Base-by-base conservation (phyloP, 1,284 basidiomycete genomes). In the Apiotrichum siamense region DNA sequence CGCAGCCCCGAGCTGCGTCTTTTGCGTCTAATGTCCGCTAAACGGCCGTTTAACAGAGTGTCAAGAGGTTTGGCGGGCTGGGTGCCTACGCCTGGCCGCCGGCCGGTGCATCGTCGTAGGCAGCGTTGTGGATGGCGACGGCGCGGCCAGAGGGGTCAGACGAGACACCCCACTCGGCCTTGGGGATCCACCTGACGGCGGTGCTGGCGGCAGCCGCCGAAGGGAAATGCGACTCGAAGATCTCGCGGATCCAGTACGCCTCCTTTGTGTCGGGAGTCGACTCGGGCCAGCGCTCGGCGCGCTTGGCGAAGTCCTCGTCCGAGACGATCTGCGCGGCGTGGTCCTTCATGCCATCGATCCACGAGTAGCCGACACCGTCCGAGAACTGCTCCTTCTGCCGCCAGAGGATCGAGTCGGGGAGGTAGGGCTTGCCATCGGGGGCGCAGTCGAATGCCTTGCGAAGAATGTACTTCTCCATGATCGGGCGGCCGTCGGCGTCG, bases 331-430 rank as follows among this genome's bases (percentile, higher is more conserved):
- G 63, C 36, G 80, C 85, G 7, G 96, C 87, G 65, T 97, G 83
- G 48, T 86, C 86, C 77, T 98, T 98, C 60, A 99, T 90, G 44
- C 93, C 92, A 67, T 99, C 96, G 68, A 99, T 99, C 96, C 96
- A 98, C 40, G 90, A 96, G 77, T 98, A 98, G 25, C 96, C 96
- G 51, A 99, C 96, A 55, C 96, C 96, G 70, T 99, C 96, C 12
- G 91, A 96, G 78, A 99, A 99, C 69, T 97, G 93, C 75, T 99
- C 96, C 75, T 99, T 99, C 74, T 99, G 96, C 57, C 96, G 83
- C 96, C 96, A 99, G 36, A 99, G 81, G 64, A 99, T 97, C 31
- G 86, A 88, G 56, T 82, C 82, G 20, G 96, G 96, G 48, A 99
- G 82, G 77, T 97, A 99, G 4, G 92, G 85, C 84, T 94, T 78